Base-by-base conservation (phyloP, 192 early-diverging fungal genomes). In the Coemansia pectinata region DNA sequence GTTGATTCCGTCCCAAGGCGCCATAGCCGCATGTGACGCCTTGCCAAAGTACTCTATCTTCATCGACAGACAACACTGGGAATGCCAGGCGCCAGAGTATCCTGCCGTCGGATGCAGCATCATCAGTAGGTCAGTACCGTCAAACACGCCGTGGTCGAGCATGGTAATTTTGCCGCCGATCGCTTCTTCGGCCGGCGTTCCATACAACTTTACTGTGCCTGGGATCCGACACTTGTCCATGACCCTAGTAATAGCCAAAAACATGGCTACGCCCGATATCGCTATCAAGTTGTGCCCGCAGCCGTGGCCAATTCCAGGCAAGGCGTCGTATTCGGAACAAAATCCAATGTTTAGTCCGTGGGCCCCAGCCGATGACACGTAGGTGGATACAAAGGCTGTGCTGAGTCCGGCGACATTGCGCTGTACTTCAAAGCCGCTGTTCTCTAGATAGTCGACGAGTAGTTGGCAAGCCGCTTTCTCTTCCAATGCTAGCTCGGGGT, bases 51-150 rank as follows among this genome's bases (percentile, higher is more conserved):
- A 94, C 67, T 91, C 87, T 6, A 90, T 85, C 5, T 31, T 59
- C 70, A 63, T 82, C 50, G 53, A 84, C 60, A 27, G 79, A 75
- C 44, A 87, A 62, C 64, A 85, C 71, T 36, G 62, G 59, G 74
- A 86, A 31, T 67, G 87, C 58, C 86, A 77, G 50, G 79, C 41
- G 66, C 89, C 85, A 21, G 66, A 45, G 62, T 84, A 69, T 45
- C 81, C 86, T 76, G 74, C 36, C n/a, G 86, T 71, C 21, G 94
- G 93, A 79, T 96, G 94, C 40, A 89, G 71, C 92, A 96, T 96
- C 81, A 96, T 71, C 65, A 91, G 87, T 9, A 90, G 73, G 65
- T 92, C 91, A 33, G 88, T 70, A 68, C 85, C 85, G 31, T 91
- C 82, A 79, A 94, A 94, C 5, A 89, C 89, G 2, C 91, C 89